A percentile compares a stretch with the other conserved stretches of the same genome.
phyloP scores from a whole-genome alignment of 1,284 basidiomycete genomes.

The Malassezia dermatis region DNA sequence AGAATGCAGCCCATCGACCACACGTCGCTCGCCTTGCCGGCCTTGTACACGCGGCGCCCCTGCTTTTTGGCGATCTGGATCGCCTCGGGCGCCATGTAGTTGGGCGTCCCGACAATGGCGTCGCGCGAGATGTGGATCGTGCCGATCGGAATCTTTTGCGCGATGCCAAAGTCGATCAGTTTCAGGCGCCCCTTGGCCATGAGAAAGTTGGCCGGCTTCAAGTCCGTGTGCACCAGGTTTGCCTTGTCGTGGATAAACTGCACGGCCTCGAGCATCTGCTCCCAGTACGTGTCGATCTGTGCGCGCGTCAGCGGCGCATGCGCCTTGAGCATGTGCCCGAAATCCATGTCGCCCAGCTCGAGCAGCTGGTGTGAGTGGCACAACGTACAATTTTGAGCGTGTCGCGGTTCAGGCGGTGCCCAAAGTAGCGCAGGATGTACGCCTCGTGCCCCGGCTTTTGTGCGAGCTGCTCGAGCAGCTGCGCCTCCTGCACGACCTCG shows the following conservation, averaged over 20 bases:
- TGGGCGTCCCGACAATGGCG: slow-evolving; percentile 45
- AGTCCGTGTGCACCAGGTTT: slow-evolving; percentile 44
- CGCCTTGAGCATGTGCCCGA: slow-evolving; percentile 29
- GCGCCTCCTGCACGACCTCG: slow-evolving; percentile 43
- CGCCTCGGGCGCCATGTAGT: slow-evolving; percentile 48
- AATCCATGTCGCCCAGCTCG: slow-evolving; percentile 44
- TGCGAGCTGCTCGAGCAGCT: slow-evolving; percentile 35
- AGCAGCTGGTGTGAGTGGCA: slow-evolving; percentile 21
- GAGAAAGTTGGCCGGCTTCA: slow-evolving; percentile 56
- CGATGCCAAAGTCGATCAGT: slow-evolving; percentile 93
- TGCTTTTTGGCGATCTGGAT: slow-evolving; percentile 39
- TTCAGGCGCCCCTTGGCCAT: slow-evolving; percentile 76
- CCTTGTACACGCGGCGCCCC: slow-evolving; percentile 48
- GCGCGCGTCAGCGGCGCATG: slow-evolving; percentile 26
- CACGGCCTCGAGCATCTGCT: slow-evolving; percentile 46
- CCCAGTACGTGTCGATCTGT: slow-evolving; percentile 35
- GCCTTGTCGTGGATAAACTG: slow-evolving; percentile 44
- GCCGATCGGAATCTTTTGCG: slow-evolving; percentile 60
- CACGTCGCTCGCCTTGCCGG: slow-evolving; percentile 57
- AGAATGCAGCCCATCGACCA: slow-evolving; percentile 95
- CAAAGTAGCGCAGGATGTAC: slow-evolving; percentile 44
- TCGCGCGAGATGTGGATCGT: slow-evolving; percentile 47
- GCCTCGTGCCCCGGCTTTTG: slow-evolving; percentile 31
- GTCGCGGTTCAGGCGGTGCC: slow-evolving; percentile 34
- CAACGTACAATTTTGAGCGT: slow-evolving; percentile 35